Conservation (phyloP, 106 monocot genomes). For the Chionographis japonica region DNA sequence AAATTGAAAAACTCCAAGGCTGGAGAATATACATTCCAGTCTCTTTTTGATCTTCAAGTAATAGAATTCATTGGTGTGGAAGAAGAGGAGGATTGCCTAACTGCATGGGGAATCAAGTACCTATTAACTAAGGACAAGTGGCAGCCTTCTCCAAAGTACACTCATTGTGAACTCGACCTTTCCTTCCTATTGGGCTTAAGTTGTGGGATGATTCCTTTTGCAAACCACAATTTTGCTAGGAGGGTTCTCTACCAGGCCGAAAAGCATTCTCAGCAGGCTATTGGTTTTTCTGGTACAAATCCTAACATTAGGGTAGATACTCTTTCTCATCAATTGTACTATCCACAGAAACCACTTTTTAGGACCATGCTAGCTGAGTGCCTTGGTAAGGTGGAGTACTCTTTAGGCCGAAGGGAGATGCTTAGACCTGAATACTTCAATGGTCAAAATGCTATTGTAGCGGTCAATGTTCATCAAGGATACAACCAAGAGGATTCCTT, state of each 20-base stretch:
- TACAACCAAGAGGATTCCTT: slow-evolving; percentile 98
- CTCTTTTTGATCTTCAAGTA: slow-evolving; percentile 63
- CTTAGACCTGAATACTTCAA: slow-evolving; percentile 79
- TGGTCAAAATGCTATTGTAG: slow-evolving; percentile 97
- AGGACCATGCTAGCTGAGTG: slow-evolving; percentile 67
- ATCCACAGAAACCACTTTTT: slow-evolving; percentile 92
- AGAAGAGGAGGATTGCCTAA: slow-evolving; percentile 85
- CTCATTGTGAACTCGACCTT: slow-evolving; percentile 82
- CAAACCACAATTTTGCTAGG: slow-evolving; percentile 88
- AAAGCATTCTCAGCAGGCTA: slow-evolving; percentile 95
- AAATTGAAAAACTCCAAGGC: slow-evolving; percentile 50
- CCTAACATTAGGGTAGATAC: slow-evolving; percentile 75
- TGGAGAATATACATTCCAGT: slow-evolving; percentile 50
- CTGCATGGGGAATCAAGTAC: slow-evolving; percentile 73
- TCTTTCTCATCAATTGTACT: slow-evolving; percentile 76
- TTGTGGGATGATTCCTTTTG: slow-evolving; percentile 92
- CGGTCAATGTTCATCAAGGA: slow-evolving; percentile 95
- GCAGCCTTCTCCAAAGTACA: slow-evolving; percentile 22
- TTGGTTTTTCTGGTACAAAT: slow-evolving; percentile 85
- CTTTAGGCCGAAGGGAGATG: slow-evolving; percentile 30
- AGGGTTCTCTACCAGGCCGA: slow-evolving; percentile 86
- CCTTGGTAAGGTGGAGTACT: slow-evolving; percentile 38
- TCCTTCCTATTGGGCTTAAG: slow-evolving; percentile 86
- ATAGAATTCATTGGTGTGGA: slow-evolving; percentile 85
- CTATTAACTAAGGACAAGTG: slow-evolving; percentile 27